These are phyloP conservation scores for Amphibolis antarctica DNA, from an alignment of 106 monocot genomes.

Conservation along the genomic window DNA sequence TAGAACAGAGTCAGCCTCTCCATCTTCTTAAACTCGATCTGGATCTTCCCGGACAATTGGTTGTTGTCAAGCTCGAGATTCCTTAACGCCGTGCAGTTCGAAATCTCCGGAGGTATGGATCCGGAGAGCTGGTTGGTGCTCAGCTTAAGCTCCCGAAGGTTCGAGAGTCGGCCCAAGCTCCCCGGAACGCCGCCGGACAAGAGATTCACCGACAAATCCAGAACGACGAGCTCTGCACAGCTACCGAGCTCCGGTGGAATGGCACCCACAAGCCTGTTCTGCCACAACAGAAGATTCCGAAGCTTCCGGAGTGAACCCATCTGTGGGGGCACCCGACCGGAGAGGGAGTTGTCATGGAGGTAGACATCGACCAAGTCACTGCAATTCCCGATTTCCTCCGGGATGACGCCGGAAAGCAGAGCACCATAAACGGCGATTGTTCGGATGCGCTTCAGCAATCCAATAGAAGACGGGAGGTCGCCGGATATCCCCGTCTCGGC, in stretches of 20 bases:
- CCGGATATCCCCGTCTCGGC: slow-evolving; percentile 85
- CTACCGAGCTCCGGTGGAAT: slow-evolving; percentile 63
- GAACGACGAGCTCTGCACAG: slow-evolving; percentile 37
- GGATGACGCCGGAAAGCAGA: slow-evolving; percentile 60
- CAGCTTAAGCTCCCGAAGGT: slow-evolving; percentile 64
- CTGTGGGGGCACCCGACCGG: slow-evolving; percentile 54
- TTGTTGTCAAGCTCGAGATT: slow-evolving; percentile 91
- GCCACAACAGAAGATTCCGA: slow-evolving; percentile 77
- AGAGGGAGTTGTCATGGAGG: slow-evolving; percentile 76
- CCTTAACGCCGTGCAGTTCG: slow-evolving; percentile 46
- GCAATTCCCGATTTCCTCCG: slow-evolving; percentile 69
- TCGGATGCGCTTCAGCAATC: slow-evolving; percentile 44
- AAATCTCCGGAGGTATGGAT: slow-evolving; percentile 43
- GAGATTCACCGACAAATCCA: slow-evolving; percentile 72
- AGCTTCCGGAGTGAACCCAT: slow-evolving; percentile 57
- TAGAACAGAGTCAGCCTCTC: slow-evolving; percentile 55
- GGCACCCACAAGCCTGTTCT: slow-evolving; percentile 61
- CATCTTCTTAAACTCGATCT: slow-evolving; percentile 46
- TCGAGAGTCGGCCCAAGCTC: slow-evolving; percentile 38
- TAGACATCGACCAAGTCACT: slow-evolving; percentile 52
- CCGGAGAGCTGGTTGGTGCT: slow-evolving; percentile 72
- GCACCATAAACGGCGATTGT: slow-evolving; percentile 86
- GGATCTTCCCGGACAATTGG: slow-evolving; percentile 56
- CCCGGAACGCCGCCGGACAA: slow-evolving; percentile 56
- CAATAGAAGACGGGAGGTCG: slow-evolving; percentile 46